Conservation (phyloP, 805 yeast genomes). For the Kurtzmaniella cleridarum region DNA sequence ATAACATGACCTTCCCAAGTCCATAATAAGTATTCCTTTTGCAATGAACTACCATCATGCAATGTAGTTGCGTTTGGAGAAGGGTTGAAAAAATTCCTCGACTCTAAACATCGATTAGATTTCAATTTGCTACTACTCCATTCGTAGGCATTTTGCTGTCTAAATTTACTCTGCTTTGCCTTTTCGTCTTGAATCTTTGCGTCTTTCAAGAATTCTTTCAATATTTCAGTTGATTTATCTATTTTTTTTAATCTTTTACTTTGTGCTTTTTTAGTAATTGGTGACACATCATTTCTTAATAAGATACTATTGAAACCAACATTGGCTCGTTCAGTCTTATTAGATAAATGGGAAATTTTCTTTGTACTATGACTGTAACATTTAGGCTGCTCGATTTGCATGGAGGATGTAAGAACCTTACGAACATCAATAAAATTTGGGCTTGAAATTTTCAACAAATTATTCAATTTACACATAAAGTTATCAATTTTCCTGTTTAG, state of each 20-base stretch:
- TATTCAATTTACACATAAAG: conserved; percentile 10
- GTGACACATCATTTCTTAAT: neutral
- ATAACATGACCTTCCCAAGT: conserved; percentile 31
- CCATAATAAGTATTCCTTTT: conserved; percentile 22
- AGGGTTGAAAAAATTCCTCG: conserved; percentile 44
- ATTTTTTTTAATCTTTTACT: neutral
- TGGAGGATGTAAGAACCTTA: neutral
- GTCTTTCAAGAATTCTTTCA: conserved; percentile 39
- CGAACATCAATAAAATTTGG: neutral
- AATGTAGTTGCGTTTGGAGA: conserved; percentile 5
- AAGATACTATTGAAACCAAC: neutral
- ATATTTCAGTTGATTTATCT: conserved; percentile 5
- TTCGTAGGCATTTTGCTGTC: conserved; percentile 47
- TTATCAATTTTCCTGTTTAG: conserved; percentile 14
- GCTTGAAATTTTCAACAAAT: neutral
- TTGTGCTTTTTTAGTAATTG: too few species aligned
- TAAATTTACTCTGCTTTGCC: conserved; percentile 40
- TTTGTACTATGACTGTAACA: conserved; percentile 14
- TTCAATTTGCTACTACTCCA: conserved; percentile 38
- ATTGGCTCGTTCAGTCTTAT: conserved; percentile 4
- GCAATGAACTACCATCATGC: conserved; percentile 5
- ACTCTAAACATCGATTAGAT: conserved; percentile 35
- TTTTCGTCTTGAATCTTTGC: conserved; percentile 37
- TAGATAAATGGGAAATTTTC: conserved; percentile 11
- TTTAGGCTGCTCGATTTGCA: neutral